phyloP scores from a whole-genome alignment of 345 rosid species.

The Populus alba region DNA sequence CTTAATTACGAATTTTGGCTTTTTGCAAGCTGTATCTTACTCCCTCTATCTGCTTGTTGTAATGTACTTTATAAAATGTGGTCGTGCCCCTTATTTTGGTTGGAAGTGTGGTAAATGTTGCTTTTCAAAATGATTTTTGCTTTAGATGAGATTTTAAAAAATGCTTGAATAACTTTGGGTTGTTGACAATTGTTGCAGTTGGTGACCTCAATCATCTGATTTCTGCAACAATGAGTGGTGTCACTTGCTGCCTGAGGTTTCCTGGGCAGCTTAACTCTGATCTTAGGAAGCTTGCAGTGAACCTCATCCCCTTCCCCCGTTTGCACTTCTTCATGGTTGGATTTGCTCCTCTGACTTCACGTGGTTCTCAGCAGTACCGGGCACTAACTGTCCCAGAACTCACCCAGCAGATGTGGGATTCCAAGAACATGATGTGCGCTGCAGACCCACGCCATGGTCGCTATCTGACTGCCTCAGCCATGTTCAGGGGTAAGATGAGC shows the following conservation, averaged over 20 bases:
- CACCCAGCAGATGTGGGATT: slow-evolving; percentile 27
- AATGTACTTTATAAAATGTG: neutral
- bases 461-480: slow-evolving; percentile 23
- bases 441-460: slow-evolving; percentile 26
- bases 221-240: slow-evolving; percentile 28
- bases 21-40: neutral
- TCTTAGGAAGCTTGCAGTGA: slow-evolving; percentile 27
- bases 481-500: slow-evolving; percentile 31
- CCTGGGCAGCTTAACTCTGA: slow-evolving; percentile 28
- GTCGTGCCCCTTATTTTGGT: neutral
- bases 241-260: slow-evolving; percentile 28
- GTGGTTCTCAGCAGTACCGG: slow-evolving; percentile 25
- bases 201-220: slow-evolving; percentile 26
- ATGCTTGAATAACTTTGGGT: neutral
- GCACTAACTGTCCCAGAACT: slow-evolving; percentile 23
- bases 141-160: neutral
- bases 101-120: too few species aligned
- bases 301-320: slow-evolving; percentile 23
- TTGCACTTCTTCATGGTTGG: slow-evolving; percentile 25
- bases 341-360: slow-evolving; percentile 24
- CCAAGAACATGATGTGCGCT: slow-evolving; percentile 28
- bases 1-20: neutral
- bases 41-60: neutral
- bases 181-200: slow-evolving; percentile 11
- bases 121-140: neutral